Evolutionary conservation across 148 eudicot species (phyloP).

Genomic region (Rhododendron vialii): DNA sequence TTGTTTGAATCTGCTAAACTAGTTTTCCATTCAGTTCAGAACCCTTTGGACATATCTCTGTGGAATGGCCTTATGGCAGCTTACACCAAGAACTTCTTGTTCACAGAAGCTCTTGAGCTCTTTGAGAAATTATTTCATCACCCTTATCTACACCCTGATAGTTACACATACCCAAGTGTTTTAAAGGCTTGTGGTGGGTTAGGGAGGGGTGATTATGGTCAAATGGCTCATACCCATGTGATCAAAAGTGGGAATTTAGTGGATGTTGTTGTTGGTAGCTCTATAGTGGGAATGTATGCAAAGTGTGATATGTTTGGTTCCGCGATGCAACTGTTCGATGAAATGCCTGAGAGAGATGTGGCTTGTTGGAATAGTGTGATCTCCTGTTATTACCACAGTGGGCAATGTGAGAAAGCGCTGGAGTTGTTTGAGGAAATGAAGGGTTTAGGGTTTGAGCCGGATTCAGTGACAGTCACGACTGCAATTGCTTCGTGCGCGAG

Average conservation of each 20-base stretch:
- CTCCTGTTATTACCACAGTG: constrained; percentile 2
- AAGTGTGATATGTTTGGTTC: constrained; percentile 2
- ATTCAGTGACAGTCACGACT: constrained; percentile 30
- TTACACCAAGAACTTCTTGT: constrained; percentile 28
- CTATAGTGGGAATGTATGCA: constrained; percentile 2
- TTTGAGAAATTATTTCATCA: constrained; percentile 12
- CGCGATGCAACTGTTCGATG: background rate
- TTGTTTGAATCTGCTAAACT: constrained; percentile 16
- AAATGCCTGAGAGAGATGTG: constrained; percentile 3
- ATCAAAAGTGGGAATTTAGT: background rate
- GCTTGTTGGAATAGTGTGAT: constrained; percentile 4
- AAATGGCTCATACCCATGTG: constrained; percentile 12
- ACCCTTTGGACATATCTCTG: constrained; percentile 21
- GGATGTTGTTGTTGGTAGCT: constrained; percentile 9
- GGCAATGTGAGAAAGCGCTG: constrained; percentile 8
- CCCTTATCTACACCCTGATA: constrained; percentile 24
- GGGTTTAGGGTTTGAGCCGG: constrained; percentile 10
- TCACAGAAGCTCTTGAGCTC: constrained; percentile 21
- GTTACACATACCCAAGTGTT: constrained; percentile 31
- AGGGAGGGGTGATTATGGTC: constrained; percentile 16
- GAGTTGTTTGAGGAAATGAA: constrained; percentile 3
- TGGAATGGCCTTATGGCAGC: constrained; percentile 29
- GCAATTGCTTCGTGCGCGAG: constrained; percentile 27
- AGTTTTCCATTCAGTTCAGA: constrained; percentile 11
- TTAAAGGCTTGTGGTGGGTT: constrained; percentile 33